phyloP scores from a whole-genome alignment of 176 grass and related monocot species.

The Hyparrhenia diplandra region DNA sequence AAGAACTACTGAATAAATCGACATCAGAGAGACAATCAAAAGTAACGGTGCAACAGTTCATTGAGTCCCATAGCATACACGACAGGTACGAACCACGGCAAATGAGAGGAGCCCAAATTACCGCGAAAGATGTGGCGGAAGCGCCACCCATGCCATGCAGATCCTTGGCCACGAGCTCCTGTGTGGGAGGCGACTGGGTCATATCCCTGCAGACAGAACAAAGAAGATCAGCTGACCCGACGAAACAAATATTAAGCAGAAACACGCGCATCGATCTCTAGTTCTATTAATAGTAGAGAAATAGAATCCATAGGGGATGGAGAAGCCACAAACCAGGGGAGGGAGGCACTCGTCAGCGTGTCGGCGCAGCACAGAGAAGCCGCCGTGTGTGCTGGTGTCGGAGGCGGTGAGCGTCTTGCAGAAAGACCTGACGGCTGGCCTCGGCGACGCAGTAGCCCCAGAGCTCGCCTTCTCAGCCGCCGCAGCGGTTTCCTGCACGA shows the following conservation, averaged over 20 bases:
- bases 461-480: conserved; percentile 41
- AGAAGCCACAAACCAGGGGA: conserved; percentile 38
- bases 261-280: not conserved
- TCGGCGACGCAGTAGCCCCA: not conserved
- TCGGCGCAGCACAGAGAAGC: conserved; percentile 88
- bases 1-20: not conserved
- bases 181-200: conserved; percentile 74
- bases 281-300: not conserved
- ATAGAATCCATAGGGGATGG: not conserved
- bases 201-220: conserved; percentile 53
- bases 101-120: conserved; percentile 35
- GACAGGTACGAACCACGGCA: not conserved
- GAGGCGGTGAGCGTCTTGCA: conserved; percentile 90
- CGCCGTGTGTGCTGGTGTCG: conserved; percentile 92
- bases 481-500: conserved; percentile 47
- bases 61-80: not conserved
- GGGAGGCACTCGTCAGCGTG: conserved; percentile 93
- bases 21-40: not conserved
- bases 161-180: conserved; percentile 85
- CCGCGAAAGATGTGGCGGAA: conserved; percentile 95
- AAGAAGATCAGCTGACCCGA: conserved; percentile 7
- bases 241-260: not conserved
- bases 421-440: conserved; percentile 66
- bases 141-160: conserved; percentile 83
- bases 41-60: not conserved